Evolutionary conservation across 169 alveolate species (phyloP), one percentile per base, ranked within the genome.

Genomic region (Cryptosporidium sp.): DNA sequence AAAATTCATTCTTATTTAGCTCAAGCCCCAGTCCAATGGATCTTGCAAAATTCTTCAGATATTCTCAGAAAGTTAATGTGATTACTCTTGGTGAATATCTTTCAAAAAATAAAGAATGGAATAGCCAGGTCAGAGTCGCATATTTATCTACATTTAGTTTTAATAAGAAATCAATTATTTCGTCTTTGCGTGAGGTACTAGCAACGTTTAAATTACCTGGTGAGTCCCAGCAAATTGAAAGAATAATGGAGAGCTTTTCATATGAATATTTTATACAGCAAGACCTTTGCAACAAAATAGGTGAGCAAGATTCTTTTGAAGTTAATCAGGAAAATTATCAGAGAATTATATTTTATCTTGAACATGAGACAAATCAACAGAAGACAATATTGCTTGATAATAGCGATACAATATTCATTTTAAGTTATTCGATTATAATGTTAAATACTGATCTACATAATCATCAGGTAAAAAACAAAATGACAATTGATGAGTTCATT

Each of bases 371-470:
- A 67, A 56, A 92, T 51, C 37, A 92, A 33, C 75, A 91, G 73
- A 80, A 65, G 68, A 86, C 60, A 42, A 94, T 94, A 33, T 65
- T 84, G 37, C 84, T 95, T 31, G 95, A 93, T 67, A 94, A 94
- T 89, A 85, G 94, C 37, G 97, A 96, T 84, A 95, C 94, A 33
- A 94, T 95, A 35, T 96, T 95, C 52, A 95, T 96, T 51, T 87
- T 96, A 61, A 92, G 96, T 12, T 96, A 95, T 85, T 96, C 98
- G 10, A 94, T 96, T 48, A 95, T 96, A 60, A 95, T 96, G 97
- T 92, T 96, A 72, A 96, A 96, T 92, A 96, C 98, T 35, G 98
- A 96, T 87, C 87, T 95, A 70, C 98, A 96, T 85, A 96, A 95
- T 85, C 70, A 92, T 33, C 96, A 94, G 85, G 96, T 96, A n/a